Base-by-base conservation (phyloP, 164 flowering plant genomes). In the Aristolochia californica region DNA sequence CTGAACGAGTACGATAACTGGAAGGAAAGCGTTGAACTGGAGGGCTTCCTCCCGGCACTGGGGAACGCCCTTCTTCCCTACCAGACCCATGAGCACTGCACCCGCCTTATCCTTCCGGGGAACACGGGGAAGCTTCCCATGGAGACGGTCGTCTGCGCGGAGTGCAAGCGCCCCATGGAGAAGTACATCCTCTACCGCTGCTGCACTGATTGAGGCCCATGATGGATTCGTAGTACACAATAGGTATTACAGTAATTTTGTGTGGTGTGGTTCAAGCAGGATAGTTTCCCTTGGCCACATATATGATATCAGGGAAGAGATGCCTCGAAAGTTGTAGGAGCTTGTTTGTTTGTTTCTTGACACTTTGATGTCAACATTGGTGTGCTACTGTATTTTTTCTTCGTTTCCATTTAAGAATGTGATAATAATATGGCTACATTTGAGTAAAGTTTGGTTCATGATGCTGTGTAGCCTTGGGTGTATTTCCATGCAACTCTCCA, bases 81-180 rank as follows among this genome's bases (percentile, higher is more conserved):
- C 52, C 79, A 70, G 45, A 68, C 78, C 4, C 77, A 69, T 13
- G 78, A 81, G 18, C 97, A 81, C 59, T 89, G 97, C 76, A 75
- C 73, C 71, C 74, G 83, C 53, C 82, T 89, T 11, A 75, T 80
- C 28, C 75, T 87, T 12, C 90, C 93, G 0, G 87, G 85, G 13
- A 64, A 66, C 28, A 61, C 53, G 13, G 77, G 79, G 8, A 71
- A 63, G 16, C 64, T 88, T 9, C 79, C n/a, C n/a, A n/a, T 77
- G 3, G 85, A 78, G 61, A 64, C 13, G 44, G 72, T 88, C 45
- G 71, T 73, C 0, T 85, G 88, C 52, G 71, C 84, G 0, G 90
- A 85, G 69, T 88, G 88, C 62, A 80, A 78, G 30, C 72, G 76
- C 22, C 66, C 68, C 0, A 88, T 88, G 94, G 93, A 88, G 84